Evolutionary conservation across 306 rosid genomes (phyloP), one percentile per base, ranked within the genome.

Genomic region (cucumber (Cucumis sativus)): DNA sequence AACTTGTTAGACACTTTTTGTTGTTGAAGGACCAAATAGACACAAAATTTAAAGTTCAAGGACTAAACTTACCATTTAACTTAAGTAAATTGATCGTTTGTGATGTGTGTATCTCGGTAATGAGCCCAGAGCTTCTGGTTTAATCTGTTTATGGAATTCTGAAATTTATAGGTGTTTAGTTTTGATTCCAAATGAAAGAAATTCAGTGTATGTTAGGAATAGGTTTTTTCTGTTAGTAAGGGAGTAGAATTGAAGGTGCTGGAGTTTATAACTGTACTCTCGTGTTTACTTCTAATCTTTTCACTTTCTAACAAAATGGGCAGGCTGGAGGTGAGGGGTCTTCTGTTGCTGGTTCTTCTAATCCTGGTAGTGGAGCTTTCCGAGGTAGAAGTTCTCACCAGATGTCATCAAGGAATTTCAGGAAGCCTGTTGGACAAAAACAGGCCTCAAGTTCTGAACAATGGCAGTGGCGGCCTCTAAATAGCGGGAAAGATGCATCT

Each of bases 301-400:
- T 23, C 40, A 23, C 35, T 15, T 45, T 70, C 40, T 47, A 45
- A 23, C 75, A 45, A 21, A 70, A 65, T 12, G 16, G 3, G 14
- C 20, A 70, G 75, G 58, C 59, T 70, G 58, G 75, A 70, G 75
- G 75, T 51, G 75, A 70, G 13, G 58, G 37, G 59, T 40, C 59
- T 47, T 70, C 57, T 70, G 58, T 14, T 45, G 58, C 39, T 23
- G 75, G n/a, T 45, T 70, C 58, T 45, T 70, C 58, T 70, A 70
- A 45, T 40, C 20, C 58, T 47, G 49, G 6, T 14, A 21, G 13
- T 47, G 75, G 75, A 21, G 40, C 39, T 70, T 45, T 21, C 40
- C 21, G 40, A 43, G 75, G 5, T 10, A 69, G 37, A 69, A 25
- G 39, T 69, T 41, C 57, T 69, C 58, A 23, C 12, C 75, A 68